Conservation (phyloP, 2,329 filamentous ascomycete species). For the Ophiostoma piceae region DNA sequence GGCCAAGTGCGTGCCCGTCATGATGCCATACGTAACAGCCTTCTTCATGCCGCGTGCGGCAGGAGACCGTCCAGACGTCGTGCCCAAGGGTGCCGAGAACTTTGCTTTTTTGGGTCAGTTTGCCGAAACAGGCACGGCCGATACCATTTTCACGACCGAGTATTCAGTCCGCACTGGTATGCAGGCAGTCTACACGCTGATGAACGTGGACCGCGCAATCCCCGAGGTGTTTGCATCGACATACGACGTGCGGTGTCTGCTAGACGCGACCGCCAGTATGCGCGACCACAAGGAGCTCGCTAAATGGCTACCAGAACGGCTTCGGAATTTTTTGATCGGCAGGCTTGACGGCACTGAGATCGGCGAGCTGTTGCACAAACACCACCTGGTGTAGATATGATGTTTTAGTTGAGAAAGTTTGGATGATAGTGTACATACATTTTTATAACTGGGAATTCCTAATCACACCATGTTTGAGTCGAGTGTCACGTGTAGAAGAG, state of each 20-base stretch:
- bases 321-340: constrained; percentile 25
- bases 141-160: constrained; percentile 38
- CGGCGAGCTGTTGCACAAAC: constrained; percentile 27
- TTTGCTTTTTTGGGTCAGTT: constrained; percentile 40
- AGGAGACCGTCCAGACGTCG: constrained; percentile 38
- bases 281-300: constrained; percentile 28
- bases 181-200: constrained; percentile 34
- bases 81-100: constrained; percentile 37
- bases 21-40: constrained; percentile 39
- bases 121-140: constrained; percentile 37
- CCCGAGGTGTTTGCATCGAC: constrained; percentile 32
- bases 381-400: constrained; percentile 22
- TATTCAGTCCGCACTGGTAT: constrained; percentile 37
- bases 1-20: constrained; percentile 36
- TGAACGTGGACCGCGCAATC: constrained; percentile 31
- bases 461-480: background rate
- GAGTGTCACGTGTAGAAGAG: background rate
- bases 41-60: constrained; percentile 35
- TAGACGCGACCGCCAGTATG: constrained; percentile 28
- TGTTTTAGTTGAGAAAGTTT: background rate
- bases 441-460: background rate
- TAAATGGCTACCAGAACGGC: constrained; percentile 26
- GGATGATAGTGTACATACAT: background rate
- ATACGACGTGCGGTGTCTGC: constrained; percentile 30
- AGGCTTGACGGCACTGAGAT: constrained; percentile 26